phyloP scores from a whole-genome alignment of 1,139 yeast species.

The Protomyces macrosporus region DNA sequence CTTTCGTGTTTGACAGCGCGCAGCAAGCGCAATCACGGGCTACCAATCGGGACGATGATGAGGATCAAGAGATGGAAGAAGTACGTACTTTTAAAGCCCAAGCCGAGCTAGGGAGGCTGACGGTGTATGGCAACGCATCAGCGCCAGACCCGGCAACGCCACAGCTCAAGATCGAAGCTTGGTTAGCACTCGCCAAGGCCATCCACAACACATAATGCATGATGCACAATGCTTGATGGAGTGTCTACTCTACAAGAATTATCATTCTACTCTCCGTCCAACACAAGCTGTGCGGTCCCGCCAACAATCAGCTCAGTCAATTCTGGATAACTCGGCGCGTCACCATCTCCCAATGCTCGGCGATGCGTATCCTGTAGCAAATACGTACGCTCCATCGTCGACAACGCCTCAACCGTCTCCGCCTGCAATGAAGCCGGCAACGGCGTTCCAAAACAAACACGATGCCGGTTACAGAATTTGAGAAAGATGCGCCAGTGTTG shows the following conservation, averaged over 20 bases:
- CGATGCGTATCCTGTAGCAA: neutral
- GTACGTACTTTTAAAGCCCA: slow-evolving; percentile 3
- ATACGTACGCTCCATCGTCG: neutral
- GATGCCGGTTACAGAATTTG: slow-evolving; percentile 3
- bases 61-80: slow-evolving; percentile 17
- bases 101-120: neutral
- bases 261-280: neutral
- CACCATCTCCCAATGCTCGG: neutral
- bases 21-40: neutral
- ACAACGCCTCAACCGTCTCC: neutral
- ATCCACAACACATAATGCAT: neutral
- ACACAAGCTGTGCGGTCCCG: neutral
- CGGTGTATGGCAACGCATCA: slow-evolving; percentile 1
- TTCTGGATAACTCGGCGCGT: neutral
- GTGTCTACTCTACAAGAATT: too few relatives aligned
- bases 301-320: neutral
- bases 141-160: neutral
- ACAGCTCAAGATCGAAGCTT: neutral
- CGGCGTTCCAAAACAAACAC: neutral
- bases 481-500: slow-evolving; percentile 9
- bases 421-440: neutral
- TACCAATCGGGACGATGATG: neutral
- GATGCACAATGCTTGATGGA: neutral
- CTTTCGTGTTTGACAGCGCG: neutral
- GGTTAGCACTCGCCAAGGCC: slow-evolving; percentile 12